These are phyloP conservation scores for Globisporangium middletonii DNA, from an alignment of 352 stramenopile genomes.

Conservation along the genomic window DNA sequence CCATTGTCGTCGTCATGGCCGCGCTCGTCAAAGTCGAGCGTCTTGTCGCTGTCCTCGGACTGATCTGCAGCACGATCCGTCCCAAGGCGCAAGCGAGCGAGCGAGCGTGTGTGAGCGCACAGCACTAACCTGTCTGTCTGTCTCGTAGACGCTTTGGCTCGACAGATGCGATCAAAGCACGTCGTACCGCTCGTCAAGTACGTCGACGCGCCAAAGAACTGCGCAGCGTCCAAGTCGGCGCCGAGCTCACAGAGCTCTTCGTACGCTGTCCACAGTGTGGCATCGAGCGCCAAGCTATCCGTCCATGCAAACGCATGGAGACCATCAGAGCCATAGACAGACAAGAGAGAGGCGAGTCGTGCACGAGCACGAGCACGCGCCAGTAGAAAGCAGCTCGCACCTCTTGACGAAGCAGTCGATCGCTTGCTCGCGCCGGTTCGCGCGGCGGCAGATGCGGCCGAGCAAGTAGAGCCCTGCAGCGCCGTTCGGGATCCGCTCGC, in stretches of 20 bases:
- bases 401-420: conserved; percentile 88
- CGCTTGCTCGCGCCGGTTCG: conserved; percentile 86
- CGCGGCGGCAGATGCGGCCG: conserved; percentile 85
- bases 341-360: neutral
- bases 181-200: conserved; percentile 28
- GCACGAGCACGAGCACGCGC: neutral
- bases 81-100: neutral
- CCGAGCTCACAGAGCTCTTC: conserved; percentile 92
- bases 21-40: conserved; percentile 13
- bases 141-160: no score
- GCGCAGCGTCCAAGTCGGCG: conserved; percentile 48
- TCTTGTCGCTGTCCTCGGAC: conserved; percentile 12
- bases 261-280: conserved; percentile 90
- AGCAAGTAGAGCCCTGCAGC: conserved; percentile 90
- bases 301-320: conserved; percentile 2
- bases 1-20: neutral
- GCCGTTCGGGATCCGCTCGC: conserved; percentile 69
- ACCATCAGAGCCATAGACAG: neutral
- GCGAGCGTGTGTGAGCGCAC: neutral
- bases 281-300: conserved; percentile 84
- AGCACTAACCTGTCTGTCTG: neutral
- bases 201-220: conserved; percentile 55
- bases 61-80: neutral
- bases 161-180: no score
- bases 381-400: conserved; percentile 21